Evolutionary conservation across 306 rosid genomes (phyloP), one percentile per base, ranked within the genome.

Genomic region (Cicer pinnatifidum): DNA sequence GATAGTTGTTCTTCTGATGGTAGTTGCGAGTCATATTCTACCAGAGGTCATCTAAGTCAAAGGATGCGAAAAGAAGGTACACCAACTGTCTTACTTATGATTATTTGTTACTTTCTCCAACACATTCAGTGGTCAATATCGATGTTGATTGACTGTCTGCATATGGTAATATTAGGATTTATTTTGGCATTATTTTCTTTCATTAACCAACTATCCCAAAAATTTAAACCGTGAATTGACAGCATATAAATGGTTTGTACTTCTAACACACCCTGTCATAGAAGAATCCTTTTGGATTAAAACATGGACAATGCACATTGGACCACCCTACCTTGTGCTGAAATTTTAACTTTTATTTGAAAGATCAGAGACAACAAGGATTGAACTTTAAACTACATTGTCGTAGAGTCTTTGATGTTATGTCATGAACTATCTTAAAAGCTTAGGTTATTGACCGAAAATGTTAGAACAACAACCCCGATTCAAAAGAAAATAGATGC

Each of bases 1-100:
- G 86, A 69, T 52, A 52, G 47, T 63, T 86, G 76, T 44, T 77
- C 75, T 75, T 46, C 76, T 20, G 74, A 84, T 78, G 69, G 82
- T 56, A 57, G 77, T n/a, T 33, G 66, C 11, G 92, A 88, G 52
- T 62, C 80, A 39, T 57, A 61, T 80, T 78, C 89, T 56, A 67
- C 80, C 69, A 87, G 75, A 78, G 99, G 99, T 59, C 92, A 88
- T 67, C 85, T 95, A 76, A 95, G 99, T 80, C 85, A 77, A 41
- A 88, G 99, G 59, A 95, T 95, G 99, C 89, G 80, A 82, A 95
- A 95, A 85, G 96, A 87, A 91, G 99, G 99, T 95, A 56, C 8
- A 54, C 33, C 38, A 7, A 75, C 12, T 16, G 12, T 50, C 73
- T 80, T 23, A 13, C 52, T 72, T 47, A 2, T 78, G 45, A 56